These are phyloP conservation scores for Dipodascus geniculatus DNA, from an alignment of 805 yeast species.

Conservation along the genomic window DNA sequence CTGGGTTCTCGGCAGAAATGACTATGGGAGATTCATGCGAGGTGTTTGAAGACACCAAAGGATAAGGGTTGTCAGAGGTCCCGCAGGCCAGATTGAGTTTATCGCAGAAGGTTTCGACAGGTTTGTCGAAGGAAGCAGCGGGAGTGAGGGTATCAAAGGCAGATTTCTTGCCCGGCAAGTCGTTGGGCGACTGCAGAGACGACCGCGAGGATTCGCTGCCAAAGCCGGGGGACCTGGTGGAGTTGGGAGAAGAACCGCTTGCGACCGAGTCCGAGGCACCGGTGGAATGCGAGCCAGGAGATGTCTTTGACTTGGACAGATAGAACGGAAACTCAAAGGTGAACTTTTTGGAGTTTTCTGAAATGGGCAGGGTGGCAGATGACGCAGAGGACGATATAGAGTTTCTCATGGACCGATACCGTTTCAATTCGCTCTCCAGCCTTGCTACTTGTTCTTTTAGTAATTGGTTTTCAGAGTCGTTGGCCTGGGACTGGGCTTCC, in stretches of 20 bases:
- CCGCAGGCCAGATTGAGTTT: slow-evolving; percentile 78
- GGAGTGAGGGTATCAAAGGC: too few relatives aligned
- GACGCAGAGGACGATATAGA: too few relatives aligned
- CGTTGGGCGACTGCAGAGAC: slow-evolving; percentile 1
- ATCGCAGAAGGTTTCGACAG: slow-evolving; percentile 63
- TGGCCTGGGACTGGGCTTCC: slow-evolving; percentile 60
- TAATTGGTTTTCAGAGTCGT: slow-evolving; percentile 60
- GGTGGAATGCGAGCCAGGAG: background rate
- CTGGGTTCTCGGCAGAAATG: slow-evolving; percentile 9
- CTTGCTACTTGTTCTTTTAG: slow-evolving; percentile 66
- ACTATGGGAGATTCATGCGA: slow-evolving; percentile 10
- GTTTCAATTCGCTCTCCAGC: slow-evolving; percentile 57
- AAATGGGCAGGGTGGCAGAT: background rate
- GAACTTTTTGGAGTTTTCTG: slow-evolving; percentile 21
- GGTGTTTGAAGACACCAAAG: slow-evolving; percentile 26
- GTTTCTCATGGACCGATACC: slow-evolving; percentile 31
- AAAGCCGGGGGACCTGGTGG: background rate
- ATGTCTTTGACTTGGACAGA: slow-evolving; percentile 9
- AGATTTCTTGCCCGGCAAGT: background rate
- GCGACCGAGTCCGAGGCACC: background rate
- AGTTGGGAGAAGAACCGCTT: background rate
- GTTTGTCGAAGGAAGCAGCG: slow-evolving; percentile 41
- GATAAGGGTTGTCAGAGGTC: slow-evolving; percentile 53
- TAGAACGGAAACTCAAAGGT: slow-evolving; percentile 49
- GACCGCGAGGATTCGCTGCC: slow-evolving; percentile 1